A percentile compares a stretch with the other conserved stretches of the same genome.
Conservation (phyloP, 1,139 yeast species). For the Candida frijolesensis region DNA sequence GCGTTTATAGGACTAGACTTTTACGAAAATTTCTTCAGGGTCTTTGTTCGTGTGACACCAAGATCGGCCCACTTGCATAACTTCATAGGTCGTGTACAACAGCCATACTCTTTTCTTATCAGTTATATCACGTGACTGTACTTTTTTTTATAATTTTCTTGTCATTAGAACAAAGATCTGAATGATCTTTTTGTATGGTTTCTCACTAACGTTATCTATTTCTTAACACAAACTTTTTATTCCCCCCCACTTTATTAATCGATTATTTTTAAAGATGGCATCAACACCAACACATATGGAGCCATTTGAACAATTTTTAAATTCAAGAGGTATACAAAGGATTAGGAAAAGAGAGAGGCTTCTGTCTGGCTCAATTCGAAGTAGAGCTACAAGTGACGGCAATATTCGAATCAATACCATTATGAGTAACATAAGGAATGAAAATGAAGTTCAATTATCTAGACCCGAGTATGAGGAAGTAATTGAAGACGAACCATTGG, state of each 20-base stretch:
- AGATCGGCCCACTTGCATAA: too few relatives aligned
- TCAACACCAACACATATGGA: neutral
- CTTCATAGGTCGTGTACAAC: too few relatives aligned
- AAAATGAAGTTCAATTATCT: constrained; percentile 12
- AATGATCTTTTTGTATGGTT: too few relatives aligned
- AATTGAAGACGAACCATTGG: constrained; percentile 9
- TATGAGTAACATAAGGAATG: constrained; percentile 11
- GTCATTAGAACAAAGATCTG: too few relatives aligned
- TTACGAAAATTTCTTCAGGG: too few relatives aligned
- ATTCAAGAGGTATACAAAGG: constrained; percentile 1
- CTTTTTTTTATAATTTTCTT: too few relatives aligned
- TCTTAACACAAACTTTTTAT: too few relatives aligned
- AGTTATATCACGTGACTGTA: too few relatives aligned
- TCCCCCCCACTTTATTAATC: neutral
- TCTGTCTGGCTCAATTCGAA: constrained; percentile 6
- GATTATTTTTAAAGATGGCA: neutral
- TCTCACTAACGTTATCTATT: too few relatives aligned
- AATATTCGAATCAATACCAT: constrained; percentile 10
- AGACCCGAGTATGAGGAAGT: constrained; percentile 2
- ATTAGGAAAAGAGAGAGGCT: constrained; percentile 1
- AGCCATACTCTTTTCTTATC: too few relatives aligned
- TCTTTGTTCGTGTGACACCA: too few relatives aligned
- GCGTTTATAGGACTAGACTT: too few relatives aligned
- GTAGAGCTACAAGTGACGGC: constrained; percentile 13
- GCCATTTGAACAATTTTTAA: constrained; percentile 4